phyloP scores from a whole-genome alignment of 257 asterid species.

The Rehmannia glutinosa region DNA sequence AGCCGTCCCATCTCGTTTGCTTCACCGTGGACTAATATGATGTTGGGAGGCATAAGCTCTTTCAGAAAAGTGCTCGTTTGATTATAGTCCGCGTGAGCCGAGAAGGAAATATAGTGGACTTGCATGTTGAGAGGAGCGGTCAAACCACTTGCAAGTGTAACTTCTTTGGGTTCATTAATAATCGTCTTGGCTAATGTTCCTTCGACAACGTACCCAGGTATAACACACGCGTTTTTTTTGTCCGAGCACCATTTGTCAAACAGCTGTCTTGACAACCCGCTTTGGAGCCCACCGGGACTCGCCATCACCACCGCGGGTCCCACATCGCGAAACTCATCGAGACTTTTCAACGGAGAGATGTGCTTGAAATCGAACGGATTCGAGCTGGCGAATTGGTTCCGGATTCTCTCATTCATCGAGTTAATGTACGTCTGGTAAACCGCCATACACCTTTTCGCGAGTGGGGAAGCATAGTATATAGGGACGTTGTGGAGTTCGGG shows the following conservation, averaged over 20 bases:
- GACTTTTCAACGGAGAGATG: conserved; percentile 76
- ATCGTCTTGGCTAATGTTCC: conserved; percentile 89
- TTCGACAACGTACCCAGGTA: conserved; percentile 88
- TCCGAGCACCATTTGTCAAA: conserved; percentile 95
- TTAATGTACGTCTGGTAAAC: conserved; percentile 94
- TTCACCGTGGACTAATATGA: conserved; percentile 88
- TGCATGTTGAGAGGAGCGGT: conserved; percentile 85
- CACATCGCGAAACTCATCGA: conserved; percentile 75
- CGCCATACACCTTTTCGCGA: conserved; percentile 94
- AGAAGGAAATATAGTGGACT: conserved; percentile 91
- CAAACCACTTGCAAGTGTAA: conserved; percentile 83
- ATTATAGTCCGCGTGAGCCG: conserved; percentile 93
- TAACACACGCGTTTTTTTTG: conserved; percentile 76
- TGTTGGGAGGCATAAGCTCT: conserved; percentile 96
- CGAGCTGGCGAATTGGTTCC: conserved; percentile 62
- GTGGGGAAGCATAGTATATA: conserved; percentile 95
- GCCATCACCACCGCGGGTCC: conserved; percentile 98
- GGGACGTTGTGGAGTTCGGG: conserved; percentile 83
- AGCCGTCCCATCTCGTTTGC: conserved; percentile 93
- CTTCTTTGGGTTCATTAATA: conserved; percentile 89
- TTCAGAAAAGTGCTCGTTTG: conserved; percentile 91
- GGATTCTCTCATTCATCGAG: conserved; percentile 88
- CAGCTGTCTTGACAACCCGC: conserved; percentile 93
- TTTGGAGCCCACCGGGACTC: conserved; percentile 89
- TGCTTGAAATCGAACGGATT: conserved; percentile 93